Base-by-base conservation (phyloP, 164 flowering plant species). In the Tetrastigma voinierianum region DNA sequence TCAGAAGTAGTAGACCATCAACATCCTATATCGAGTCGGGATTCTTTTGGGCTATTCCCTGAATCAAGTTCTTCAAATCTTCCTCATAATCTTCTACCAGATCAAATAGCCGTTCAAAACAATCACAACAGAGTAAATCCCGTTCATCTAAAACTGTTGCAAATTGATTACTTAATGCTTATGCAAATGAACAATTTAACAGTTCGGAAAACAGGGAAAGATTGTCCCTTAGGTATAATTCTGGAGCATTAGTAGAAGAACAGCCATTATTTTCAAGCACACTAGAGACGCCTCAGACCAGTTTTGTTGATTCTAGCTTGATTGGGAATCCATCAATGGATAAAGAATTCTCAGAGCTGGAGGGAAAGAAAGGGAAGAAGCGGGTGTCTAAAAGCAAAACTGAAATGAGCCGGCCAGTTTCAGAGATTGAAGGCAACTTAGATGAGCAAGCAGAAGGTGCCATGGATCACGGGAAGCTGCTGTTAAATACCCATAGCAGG, bases 401-500 rank as follows among this genome's bases (percentile, higher is more conserved):
- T 44, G 2, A 15, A 9, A 32, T 40, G 59, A 56, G 21, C 17
- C 43, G 64, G 15, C 49, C 64, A 40, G n/a, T 64, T 51, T 46
- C 53, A 17, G 74, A 40, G 45, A 32, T 49, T 9, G 32, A 57
- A 18, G 63, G 40, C 13, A 48, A 57, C 15, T 19, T 70, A 60
- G 21, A 18, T 3, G 61, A 51, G 24, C 51, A 60, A 65, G 55
- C 24, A 51, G 68, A 59, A 20, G 32, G 2, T 12, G 17, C 54
- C 4, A 15, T 65, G 10, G 65, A 59, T 46, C 4, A n/a, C 24
- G 63, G 74, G 44, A 21, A 59, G 46, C 58, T 52, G 7, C 62
- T 12, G 21, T 17, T 20, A 51, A 45, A 45, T 64, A 45, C 54
- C 21, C 68, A 52, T 19, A 65, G 48, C 21, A 45, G 74, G 52